Percentiles rank a stretch among this genome's conserved stretches.
These are phyloP conservation scores for Carpinus viminea DNA, from an alignment of 306 rosid genomes.

Conservation along the genomic window DNA sequence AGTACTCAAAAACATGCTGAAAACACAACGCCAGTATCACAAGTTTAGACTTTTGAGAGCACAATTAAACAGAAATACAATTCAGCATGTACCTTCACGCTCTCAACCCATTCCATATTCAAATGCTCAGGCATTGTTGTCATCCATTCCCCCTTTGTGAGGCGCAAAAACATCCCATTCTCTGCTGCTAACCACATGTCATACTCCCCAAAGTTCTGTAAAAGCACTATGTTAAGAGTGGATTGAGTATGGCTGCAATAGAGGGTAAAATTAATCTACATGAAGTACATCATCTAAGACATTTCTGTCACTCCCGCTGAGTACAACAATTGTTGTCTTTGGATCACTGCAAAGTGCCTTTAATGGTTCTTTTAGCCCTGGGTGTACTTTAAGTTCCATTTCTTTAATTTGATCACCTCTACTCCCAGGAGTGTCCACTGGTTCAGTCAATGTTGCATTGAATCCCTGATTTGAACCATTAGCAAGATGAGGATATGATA, in stretches of 20 bases:
- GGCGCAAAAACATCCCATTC: slow-evolving; percentile 89
- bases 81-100: slow-evolving; percentile 64
- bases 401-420: slow-evolving; percentile 88
- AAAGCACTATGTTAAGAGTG: slow-evolving; percentile 29
- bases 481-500: slow-evolving; percentile 23
- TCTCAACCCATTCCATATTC: slow-evolving; percentile 95
- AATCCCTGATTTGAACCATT: slow-evolving; percentile 65
- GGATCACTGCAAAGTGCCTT: slow-evolving; percentile 65
- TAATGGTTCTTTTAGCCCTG: slow-evolving; percentile 68
- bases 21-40: slow-evolving; percentile 26
- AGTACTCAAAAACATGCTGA: slow-evolving; percentile 92
- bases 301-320: slow-evolving; percentile 79
- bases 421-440: slow-evolving; percentile 67
- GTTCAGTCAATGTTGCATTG: slow-evolving; percentile 88
- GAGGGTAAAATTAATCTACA: slow-evolving; percentile 21
- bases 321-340: slow-evolving; percentile 79
- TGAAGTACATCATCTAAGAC: slow-evolving; percentile 71
- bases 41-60: slow-evolving; percentile 30
- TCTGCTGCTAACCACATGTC: slow-evolving; percentile 98
- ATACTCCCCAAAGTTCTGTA: slow-evolving; percentile 78
- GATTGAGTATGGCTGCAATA: slow-evolving; percentile 17
- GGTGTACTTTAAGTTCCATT: slow-evolving; percentile 86
- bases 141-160: slow-evolving; percentile 87
- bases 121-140: slow-evolving; percentile 97
- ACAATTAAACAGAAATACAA: slow-evolving; percentile 16